Base-by-base conservation (phyloP, 306 rosid species). In the Cucurbita moschata region DNA sequence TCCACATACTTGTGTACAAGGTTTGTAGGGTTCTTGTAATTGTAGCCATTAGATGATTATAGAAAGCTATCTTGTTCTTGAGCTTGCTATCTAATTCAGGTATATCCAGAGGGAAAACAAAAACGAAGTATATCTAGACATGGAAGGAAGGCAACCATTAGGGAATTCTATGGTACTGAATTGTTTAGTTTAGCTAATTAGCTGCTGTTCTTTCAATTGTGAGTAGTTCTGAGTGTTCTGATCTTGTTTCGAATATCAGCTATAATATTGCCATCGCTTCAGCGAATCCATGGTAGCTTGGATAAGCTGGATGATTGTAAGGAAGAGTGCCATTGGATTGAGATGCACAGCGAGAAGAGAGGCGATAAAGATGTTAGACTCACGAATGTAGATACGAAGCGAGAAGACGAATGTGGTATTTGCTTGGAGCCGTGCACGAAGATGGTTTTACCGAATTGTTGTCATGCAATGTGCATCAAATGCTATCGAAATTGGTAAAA, bases 321-420 rank as follows among this genome's bases (percentile, higher is more conserved):
- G 47, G 86, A 78, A 71, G 87, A 78, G 76, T 59, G 62, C 39
- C 83, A 63, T 10, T 72, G 81, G 78, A 73, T 85, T 65, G 87
- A 85, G 82, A 79, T 71, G 73, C 82, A 76, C 18, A 75, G 76
- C 37, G 82, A 81, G 76, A 88, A 86, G 75, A 75, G 76, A 57
- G 70, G 70, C n/a, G 86, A 85, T 71, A 88, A 83, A 73, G 89
- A 80, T 70, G 82, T 76, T 69, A 86, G 79, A 76, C 65, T 83
- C 18, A 66, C 72, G 76, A 78, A 74, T 18, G 73, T 88, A 0
- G 96, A 90, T 75, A 82, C 83, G 80, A 93, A 90, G 79, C 84
- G 97, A 79, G 98, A 94, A 77, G 98, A 90, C 72, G 97, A 94
- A 76, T 94, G 98, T 79, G 98, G 97, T 18, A 94, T 94, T 77